Evolutionary conservation across 2,329 filamentous ascomycete species (phyloP).

Genomic region (Dactylellina cionopaga): DNA sequence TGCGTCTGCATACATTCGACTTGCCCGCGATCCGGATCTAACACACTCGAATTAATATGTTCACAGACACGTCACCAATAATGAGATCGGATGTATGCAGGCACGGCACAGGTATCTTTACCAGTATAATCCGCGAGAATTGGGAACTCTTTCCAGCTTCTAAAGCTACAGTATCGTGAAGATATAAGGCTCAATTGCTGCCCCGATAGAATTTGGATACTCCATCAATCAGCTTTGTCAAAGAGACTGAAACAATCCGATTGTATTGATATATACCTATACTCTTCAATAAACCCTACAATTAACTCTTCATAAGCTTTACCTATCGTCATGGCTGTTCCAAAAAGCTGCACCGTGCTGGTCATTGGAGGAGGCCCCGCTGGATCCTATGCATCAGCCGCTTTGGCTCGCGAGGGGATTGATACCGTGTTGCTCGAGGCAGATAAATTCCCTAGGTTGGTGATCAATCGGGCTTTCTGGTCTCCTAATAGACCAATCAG

Average conservation of each 20-base stretch:
- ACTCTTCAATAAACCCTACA: too few relatives aligned
- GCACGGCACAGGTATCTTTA: not conserved
- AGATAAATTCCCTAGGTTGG: conserved; percentile 9
- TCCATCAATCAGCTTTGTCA: not conserved
- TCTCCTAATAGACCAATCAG: too few relatives aligned
- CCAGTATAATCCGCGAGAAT: not conserved
- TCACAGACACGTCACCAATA: not conserved
- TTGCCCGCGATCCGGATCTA: too few relatives aligned
- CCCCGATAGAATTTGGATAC: not conserved
- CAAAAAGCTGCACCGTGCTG: not conserved
- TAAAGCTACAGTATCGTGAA: not conserved
- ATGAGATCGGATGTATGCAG: not conserved
- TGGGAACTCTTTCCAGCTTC: not conserved
- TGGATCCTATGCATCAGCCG: not conserved
- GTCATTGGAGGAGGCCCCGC: not conserved
- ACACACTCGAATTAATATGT: too few relatives aligned
- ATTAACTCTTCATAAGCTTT: not conserved
- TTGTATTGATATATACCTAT: not conserved
- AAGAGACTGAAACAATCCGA: not conserved
- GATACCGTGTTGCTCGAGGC: conserved; percentile 14
- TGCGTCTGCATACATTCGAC: too few relatives aligned
- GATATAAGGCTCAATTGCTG: not conserved
- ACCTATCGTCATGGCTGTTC: not conserved
- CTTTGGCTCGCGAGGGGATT: conserved; percentile 16
- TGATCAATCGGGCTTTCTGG: not conserved